Evolutionary conservation across 805 yeast genomes (phyloP).

Genomic region (Nakazawaea wyomingensis): DNA sequence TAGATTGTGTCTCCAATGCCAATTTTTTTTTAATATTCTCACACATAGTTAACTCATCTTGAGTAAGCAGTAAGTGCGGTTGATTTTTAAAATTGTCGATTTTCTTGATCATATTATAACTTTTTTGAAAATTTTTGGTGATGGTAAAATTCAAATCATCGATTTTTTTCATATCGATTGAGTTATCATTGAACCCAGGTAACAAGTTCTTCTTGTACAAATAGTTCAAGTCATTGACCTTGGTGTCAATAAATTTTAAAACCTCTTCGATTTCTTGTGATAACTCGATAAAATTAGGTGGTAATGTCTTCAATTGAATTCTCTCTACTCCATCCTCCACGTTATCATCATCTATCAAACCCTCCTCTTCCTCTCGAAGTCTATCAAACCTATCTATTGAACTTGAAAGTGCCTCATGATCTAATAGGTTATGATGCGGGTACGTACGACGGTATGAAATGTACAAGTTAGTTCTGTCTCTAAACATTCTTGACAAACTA

Average conservation of each 20-base stretch:
- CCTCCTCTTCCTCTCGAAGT: slow-evolving; percentile 52
- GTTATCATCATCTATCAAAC: slow-evolving; percentile 35
- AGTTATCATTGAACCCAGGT: slow-evolving; percentile 83
- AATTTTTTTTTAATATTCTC: slow-evolving; percentile 78
- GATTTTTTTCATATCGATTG: slow-evolving; percentile 68
- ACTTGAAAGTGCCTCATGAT: slow-evolving; percentile 11
- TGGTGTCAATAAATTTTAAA: slow-evolving; percentile 44
- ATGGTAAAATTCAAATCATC: slow-evolving; percentile 72
- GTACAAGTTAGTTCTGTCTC: slow-evolving; percentile 92
- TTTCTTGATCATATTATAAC: slow-evolving; percentile 71
- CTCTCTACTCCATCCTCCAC: slow-evolving; percentile 26
- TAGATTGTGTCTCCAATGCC: slow-evolving; percentile 78
- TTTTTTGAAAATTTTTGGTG: slow-evolving; percentile 70
- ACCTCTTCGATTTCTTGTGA: slow-evolving; percentile 66
- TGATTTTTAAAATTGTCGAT: slow-evolving; percentile 42
- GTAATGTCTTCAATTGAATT: slow-evolving; percentile 60
- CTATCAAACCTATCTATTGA: slow-evolving; percentile 26
- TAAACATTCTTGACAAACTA: slow-evolving; percentile 67
- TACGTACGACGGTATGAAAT: slow-evolving; percentile 85
- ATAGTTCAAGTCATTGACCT: slow-evolving; percentile 56
- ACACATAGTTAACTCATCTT: slow-evolving; percentile 57
- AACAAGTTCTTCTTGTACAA: slow-evolving; percentile 77
- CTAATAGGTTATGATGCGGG: slow-evolving; percentile 51
- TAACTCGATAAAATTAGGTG: slow-evolving; percentile 76
- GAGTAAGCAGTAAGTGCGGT: slow-evolving; percentile 13